Evolutionary conservation across 768 basidiomycete genomes (phyloP).

Genomic region (Tubosaeta sp.): DNA sequence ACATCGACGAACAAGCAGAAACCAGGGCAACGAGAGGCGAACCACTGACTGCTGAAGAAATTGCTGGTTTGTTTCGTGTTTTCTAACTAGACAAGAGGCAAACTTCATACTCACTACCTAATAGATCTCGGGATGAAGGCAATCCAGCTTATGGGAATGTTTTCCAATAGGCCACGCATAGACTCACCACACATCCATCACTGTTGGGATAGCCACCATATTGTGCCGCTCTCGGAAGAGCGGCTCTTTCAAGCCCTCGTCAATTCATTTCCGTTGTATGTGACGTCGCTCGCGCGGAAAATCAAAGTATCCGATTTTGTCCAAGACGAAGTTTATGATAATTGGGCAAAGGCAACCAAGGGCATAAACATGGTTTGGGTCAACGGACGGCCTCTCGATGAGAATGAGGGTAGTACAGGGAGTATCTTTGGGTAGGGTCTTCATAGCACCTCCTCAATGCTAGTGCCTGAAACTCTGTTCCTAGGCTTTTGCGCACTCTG

Average conservation of each 20-base stretch:
- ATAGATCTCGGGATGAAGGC: constrained; percentile 69
- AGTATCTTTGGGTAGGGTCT: constrained; percentile 47
- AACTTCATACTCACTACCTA: neutral
- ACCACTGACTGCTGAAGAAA: constrained; percentile 50
- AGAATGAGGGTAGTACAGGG: constrained; percentile 60
- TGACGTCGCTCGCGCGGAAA: constrained; percentile 66
- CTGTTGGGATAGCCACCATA: constrained; percentile 17
- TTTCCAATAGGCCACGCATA: constrained; percentile 48
- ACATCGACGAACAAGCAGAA: constrained; percentile 27
- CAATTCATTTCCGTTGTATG: constrained; percentile 89
- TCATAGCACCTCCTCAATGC: neutral
- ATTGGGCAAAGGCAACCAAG: constrained; percentile 47
- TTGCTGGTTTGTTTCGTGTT: constrained; percentile 40
- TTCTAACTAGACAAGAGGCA: neutral
- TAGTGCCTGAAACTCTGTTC: constrained; percentile 2
- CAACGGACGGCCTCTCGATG: constrained; percentile 64
- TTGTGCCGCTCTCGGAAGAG: constrained; percentile 11
- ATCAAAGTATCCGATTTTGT: constrained; percentile 51
- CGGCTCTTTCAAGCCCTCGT: constrained; percentile 56
- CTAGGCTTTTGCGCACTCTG: constrained; percentile 62
- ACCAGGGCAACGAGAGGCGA: constrained; percentile 36
- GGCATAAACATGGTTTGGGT: constrained; percentile 69
- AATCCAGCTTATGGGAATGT: constrained; percentile 66
- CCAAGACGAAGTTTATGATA: constrained; percentile 50
- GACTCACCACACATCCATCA: constrained; percentile 5